Conservation (phyloP, 2,329 filamentous ascomycete genomes). For the Botrytis tulipae region DNA sequence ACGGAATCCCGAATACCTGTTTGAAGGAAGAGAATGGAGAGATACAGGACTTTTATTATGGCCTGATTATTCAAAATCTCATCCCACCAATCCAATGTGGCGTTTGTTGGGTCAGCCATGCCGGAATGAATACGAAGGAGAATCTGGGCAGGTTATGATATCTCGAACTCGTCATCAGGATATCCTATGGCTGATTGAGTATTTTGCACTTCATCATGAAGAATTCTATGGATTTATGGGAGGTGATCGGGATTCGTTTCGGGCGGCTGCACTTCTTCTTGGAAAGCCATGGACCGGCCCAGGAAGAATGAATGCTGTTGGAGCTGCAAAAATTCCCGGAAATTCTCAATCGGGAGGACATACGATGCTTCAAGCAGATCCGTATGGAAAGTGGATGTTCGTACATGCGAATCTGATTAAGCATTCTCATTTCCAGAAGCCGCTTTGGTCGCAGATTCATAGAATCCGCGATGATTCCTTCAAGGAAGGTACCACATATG, state of each 20-base stretch:
- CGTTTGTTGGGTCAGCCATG: constrained; percentile 25
- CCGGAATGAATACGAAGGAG: constrained; percentile 28
- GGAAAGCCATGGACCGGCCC: constrained; percentile 26
- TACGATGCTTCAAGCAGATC: constrained; percentile 29
- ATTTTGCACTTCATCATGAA: constrained; percentile 26
- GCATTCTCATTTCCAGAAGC: constrained; percentile 22
- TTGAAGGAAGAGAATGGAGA: constrained; percentile 25
- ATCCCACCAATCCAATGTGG: constrained; percentile 28
- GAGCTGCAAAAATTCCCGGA: neutral
- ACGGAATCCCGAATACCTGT: constrained; percentile 26
- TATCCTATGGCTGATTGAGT: constrained; percentile 28
- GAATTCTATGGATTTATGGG: constrained; percentile 29
- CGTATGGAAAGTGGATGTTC: constrained; percentile 27
- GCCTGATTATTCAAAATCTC: constrained; percentile 29
- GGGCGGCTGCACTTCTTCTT: constrained; percentile 25
- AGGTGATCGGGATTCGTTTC: constrained; percentile 28
- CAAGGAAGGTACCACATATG: constrained; percentile 25
- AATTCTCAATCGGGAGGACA: constrained; percentile 24
- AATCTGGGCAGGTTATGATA: constrained; percentile 28
- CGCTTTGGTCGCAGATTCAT: constrained; percentile 27
- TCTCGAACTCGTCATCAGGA: constrained; percentile 25
- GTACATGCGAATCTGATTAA: constrained; percentile 32
- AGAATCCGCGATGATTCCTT: constrained; percentile 24
- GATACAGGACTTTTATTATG: constrained; percentile 28
- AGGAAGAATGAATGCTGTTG: constrained; percentile 24